Percentiles rank a stretch among this genome's conserved stretches.
These are phyloP conservation scores for Candida smagusa DNA, from an alignment of 1,139 yeast genomes.

Conservation along the genomic window DNA sequence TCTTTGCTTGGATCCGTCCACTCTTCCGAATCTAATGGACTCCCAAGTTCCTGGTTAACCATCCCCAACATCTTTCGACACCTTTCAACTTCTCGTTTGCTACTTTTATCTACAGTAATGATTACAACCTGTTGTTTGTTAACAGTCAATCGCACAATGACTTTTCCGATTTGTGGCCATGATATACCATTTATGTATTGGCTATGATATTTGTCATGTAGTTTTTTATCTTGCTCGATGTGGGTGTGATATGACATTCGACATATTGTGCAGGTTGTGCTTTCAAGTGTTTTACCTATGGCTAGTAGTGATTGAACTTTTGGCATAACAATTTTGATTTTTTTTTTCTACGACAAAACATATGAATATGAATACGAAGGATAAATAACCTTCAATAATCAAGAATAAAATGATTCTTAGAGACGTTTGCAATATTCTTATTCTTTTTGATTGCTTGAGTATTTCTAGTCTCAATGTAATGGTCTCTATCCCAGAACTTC, in stretches of 20 bases:
- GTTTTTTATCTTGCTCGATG: constrained; percentile 39
- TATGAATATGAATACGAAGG: too few species aligned
- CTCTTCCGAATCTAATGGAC: constrained; percentile 48
- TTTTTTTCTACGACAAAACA: too few species aligned
- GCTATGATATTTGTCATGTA: constrained; percentile 50
- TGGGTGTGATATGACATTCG: constrained; percentile 56
- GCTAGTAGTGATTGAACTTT: constrained; percentile 11
- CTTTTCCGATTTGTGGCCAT: constrained; percentile 2
- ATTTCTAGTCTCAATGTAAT: too few species aligned
- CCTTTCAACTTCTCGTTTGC: constrained; percentile 17
- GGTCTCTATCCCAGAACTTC: too few species aligned
- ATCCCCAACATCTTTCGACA: constrained; percentile 34
- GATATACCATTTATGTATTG: constrained; percentile 43
- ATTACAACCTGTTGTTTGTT: constrained; percentile 11
- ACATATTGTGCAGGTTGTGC: constrained; percentile 49
- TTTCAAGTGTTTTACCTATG: constrained; percentile 5
- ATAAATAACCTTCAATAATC: too few species aligned
- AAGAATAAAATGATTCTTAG: too few species aligned
- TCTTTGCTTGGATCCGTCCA: constrained; percentile 35
- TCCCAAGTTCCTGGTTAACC: constrained; percentile 60
- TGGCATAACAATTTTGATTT: too few species aligned
- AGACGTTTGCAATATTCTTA: too few species aligned
- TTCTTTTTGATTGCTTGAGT: too few species aligned
- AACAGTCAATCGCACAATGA: background rate
- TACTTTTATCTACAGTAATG: constrained; percentile 12